Conservation (phyloP, 495 filamentous ascomycete genomes). For the Neurospora sp. region DNA sequence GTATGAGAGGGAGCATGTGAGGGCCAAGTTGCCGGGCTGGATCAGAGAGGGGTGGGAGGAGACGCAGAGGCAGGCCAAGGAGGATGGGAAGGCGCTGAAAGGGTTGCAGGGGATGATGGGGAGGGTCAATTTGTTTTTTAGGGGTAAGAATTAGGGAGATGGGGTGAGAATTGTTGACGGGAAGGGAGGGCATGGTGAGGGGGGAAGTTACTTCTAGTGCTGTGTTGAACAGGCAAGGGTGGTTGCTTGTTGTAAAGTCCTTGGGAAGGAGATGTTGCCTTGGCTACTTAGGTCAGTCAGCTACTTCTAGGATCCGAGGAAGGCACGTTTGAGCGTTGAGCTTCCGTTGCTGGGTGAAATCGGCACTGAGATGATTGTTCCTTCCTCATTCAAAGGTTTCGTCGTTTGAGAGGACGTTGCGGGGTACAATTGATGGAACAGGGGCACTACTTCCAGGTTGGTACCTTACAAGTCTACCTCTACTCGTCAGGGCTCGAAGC, state of each 20-base stretch:
- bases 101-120: slow-evolving; percentile 45
- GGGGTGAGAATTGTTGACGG: neutral
- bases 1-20: slow-evolving; percentile 59
- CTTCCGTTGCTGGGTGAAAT: neutral
- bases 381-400: neutral
- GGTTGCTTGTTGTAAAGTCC: neutral
- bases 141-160: slow-evolving; percentile 23
- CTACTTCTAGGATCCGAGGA: neutral
- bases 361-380: neutral
- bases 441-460: too few relatives aligned
- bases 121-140: slow-evolving; percentile 47
- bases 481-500: neutral
- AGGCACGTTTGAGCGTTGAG: neutral
- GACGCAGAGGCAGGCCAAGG: neutral
- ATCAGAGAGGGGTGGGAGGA: slow-evolving; percentile 47
- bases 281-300: neutral
- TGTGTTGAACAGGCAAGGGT: neutral
- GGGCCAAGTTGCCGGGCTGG: slow-evolving; percentile 78
- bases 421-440: neutral
- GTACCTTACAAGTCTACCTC: neutral
- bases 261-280: neutral
- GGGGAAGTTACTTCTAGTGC: neutral
- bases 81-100: slow-evolving; percentile 37
- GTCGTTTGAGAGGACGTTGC: neutral
- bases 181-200: neutral